Evolutionary conservation across 2,329 filamentous ascomycete genomes (phyloP), one percentile per base, ranked within the genome.

Genomic region (Cylindrodendrum hubeiense): DNA sequence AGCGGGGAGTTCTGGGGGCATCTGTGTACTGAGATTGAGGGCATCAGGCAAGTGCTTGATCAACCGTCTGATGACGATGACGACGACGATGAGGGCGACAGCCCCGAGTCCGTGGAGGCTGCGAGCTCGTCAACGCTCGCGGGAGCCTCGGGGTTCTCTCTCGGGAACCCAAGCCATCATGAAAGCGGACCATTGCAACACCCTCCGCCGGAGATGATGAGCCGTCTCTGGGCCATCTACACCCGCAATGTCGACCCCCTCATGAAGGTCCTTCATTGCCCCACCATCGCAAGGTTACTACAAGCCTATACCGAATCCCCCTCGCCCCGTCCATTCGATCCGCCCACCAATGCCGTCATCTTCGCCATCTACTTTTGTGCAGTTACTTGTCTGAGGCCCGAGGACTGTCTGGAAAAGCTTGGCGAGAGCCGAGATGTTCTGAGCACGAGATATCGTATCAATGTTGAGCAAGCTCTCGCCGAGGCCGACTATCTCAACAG

Each of bases 351-450:
- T 33, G 80, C 81, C 5, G 71, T 84, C 15, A 74, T 80, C 49
- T 84, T 84, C 64, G 73, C 80, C 44, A 79, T 84, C 43, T 84
- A 84, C 71, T 82, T 82, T 60, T 79, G 77, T 0, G 79, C 82
- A 19, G 71, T 80, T 1, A 77, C 75, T 1, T 81, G 78, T 37
- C 54, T 83, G 5, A 65, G 65, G 3, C 64, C 79, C 1, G 71
- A 74, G 3, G 69, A 67, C 0, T 83, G 81, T 53, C 46, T 69
- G 17, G 63, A 62, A 17, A 71, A 75, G 30, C 67, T 84, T 1
- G 79, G 79, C 10, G 76, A 77, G 65, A 75, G 76, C 39, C 79
- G 77, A 30, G 71, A 74, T 13, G 72, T 77, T 5, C 68, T 83
- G 3, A 66, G 73, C 2, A 65, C 62, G 19, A 66, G 69, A 10